A percentile compares a stretch with the other conserved stretches of the same genome.
Evolutionary conservation across 495 filamentous ascomycete genomes (phyloP).

Genomic region (Podospora anserina): DNA sequence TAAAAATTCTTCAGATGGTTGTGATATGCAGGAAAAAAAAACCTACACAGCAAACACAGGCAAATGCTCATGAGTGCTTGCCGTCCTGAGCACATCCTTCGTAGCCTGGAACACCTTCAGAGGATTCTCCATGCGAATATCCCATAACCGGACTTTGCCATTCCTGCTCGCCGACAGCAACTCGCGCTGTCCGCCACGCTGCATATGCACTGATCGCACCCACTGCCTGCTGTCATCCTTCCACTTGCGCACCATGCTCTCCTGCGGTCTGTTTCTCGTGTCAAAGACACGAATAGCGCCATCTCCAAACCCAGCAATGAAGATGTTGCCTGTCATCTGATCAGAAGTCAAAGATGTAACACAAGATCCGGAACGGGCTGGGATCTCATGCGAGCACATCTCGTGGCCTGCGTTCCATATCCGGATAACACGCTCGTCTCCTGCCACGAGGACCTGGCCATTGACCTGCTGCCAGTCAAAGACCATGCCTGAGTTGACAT

Average conservation of each 20-base stretch:
- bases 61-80: slow-evolving; percentile 93
- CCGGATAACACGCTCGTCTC: slow-evolving; percentile 90
- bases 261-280: slow-evolving; percentile 72
- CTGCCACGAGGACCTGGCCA: slow-evolving; percentile 87
- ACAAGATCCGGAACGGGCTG: slow-evolving; percentile 90
- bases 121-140: slow-evolving; percentile 78
- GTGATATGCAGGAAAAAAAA: slow-evolving; percentile 5
- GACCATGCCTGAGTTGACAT: slow-evolving; percentile 88
- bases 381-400: slow-evolving; percentile 90
- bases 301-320: slow-evolving; percentile 94
- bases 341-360: slow-evolving; percentile 95
- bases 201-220: slow-evolving; percentile 95
- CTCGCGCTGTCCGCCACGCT: slow-evolving; percentile 89
- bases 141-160: slow-evolving; percentile 94
- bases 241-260: slow-evolving; percentile 92
- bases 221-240: slow-evolving; percentile 81
- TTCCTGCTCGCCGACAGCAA: slow-evolving; percentile 81
- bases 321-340: slow-evolving; percentile 93
- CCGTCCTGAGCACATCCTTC: slow-evolving; percentile 72
- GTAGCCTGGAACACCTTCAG: slow-evolving; percentile 71
- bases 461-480: slow-evolving; percentile 99
- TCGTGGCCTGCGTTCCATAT: slow-evolving; percentile 95
- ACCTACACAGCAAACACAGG: slow-evolving; percentile 95
- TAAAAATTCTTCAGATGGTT: neutral
- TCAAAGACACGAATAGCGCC: slow-evolving; percentile 96